phyloP scores from a whole-genome alignment of 148 eudicot genomes.

The Suaeda aralocaspica region DNA sequence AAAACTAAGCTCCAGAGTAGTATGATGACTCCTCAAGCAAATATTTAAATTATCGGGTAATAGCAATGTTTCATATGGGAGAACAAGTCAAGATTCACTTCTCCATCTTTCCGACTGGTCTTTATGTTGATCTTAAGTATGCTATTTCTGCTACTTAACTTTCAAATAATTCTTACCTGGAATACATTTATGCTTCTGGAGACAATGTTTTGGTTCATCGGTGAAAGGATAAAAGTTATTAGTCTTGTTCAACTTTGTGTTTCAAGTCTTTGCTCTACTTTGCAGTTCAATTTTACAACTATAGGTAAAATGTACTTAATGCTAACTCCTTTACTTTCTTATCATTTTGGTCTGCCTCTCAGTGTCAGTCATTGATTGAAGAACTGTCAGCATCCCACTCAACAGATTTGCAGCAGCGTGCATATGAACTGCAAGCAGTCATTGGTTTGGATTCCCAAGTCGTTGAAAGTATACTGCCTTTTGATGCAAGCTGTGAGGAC shows the following conservation, averaged over 20 bases:
- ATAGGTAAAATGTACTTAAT: background rate
- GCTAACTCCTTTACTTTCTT: background rate
- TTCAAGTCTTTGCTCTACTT: no score
- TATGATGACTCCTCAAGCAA: background rate
- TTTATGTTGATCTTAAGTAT: background rate
- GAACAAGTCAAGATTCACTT: background rate
- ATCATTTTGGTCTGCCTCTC: constrained; percentile 30
- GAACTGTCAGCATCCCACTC: constrained; percentile 88
- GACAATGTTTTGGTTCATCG: background rate
- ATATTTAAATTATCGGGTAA: background rate
- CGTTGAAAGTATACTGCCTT: constrained; percentile 67
- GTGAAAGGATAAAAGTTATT: background rate
- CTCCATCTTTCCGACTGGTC: background rate
- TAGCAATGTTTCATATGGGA: background rate
- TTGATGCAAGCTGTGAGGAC: constrained; percentile 92
- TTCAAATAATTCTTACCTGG: background rate
- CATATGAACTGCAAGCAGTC: constrained; percentile 88
- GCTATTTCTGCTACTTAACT: background rate
- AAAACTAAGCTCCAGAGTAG: no score
- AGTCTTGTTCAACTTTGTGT: background rate
- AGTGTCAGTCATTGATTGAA: constrained; percentile 94
- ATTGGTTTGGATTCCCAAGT: constrained; percentile 57
- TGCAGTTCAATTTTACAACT: background rate
- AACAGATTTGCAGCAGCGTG: constrained; percentile 97
- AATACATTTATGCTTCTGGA: background rate